phyloP scores from a whole-genome alignment of 148 eudicot species.

The Cornus florida region DNA sequence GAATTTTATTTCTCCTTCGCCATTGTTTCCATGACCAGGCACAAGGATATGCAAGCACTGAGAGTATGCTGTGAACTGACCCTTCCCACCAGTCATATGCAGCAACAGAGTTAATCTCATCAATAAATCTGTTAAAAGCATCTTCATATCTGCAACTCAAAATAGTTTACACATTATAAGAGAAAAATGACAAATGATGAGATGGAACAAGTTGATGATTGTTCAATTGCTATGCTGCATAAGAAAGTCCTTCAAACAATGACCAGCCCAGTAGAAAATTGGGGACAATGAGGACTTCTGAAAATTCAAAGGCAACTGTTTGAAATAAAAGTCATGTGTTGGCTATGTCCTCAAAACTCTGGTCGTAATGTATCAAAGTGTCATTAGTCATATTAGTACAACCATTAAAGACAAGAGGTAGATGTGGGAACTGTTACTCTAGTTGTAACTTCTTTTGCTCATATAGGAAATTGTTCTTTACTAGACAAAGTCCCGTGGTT shows the following conservation, averaged over 20 bases:
- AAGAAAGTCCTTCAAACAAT: not conserved
- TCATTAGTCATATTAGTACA: no score
- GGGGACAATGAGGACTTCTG: not conserved
- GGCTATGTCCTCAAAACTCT: no score
- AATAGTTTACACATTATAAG: constrained; percentile 5
- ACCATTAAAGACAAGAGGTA: no score
- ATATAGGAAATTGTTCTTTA: no score
- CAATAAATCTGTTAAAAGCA: constrained; percentile 81
- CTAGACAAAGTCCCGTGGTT: no score
- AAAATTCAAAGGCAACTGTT: no score
- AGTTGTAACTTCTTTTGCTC: no score
- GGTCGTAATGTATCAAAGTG: no score
- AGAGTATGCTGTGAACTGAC: constrained; percentile 76
- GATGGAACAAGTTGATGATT: constrained; percentile 9
- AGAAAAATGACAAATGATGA: constrained; percentile 4
- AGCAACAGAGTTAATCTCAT: constrained; percentile 80
- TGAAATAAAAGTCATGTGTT: no score
- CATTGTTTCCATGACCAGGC: constrained; percentile 96
- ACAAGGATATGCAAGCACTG: constrained; percentile 86
- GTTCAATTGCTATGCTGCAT: not conserved
- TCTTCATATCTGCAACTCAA: constrained; percentile 70
- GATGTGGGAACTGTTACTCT: no score
- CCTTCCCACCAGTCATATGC: constrained; percentile 99
- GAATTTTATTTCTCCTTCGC: constrained; percentile 75
- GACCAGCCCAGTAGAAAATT: not conserved